Evolutionary conservation across 345 rosid species (phyloP), one percentile per base, ranked within the genome.

Genomic region (Eucalyptus camaldulensis): DNA sequence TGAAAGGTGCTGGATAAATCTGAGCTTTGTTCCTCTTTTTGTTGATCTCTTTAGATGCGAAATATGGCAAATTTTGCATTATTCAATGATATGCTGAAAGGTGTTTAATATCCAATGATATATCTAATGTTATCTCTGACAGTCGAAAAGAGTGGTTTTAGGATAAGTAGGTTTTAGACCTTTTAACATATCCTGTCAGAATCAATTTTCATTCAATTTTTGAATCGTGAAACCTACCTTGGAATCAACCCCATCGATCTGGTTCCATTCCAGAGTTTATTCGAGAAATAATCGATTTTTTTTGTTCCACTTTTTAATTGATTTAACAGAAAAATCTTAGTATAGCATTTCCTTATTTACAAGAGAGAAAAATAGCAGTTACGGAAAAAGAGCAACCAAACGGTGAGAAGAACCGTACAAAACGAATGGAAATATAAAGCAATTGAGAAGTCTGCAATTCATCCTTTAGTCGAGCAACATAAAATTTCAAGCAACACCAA

Each of bases 351-450:
- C 37, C 37, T 2, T 65, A 7, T 65, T 65, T n/a, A 65, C 37
- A 65, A 15, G 6, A 15, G 10, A n/a, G 21, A 65, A 8, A n/a
- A 65, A 65, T 12, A 27, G 16, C 14, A 27, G 0, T 60, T 27
- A 27, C 0, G 7, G 0, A 31, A 65, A 65, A n/a, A 29, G 37
- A 4, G 21, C 76, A n/a, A n/a, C 5, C 8, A 14, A 15, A n/a
- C 19, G 40, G 76, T 16, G 8, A 12, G 14, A 60, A 60, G n/a
- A 1, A 60, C 67, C 1, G 21, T 65, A n/a, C 21, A 29, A n/a
- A 65, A 65, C 76, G 4, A 62, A 65, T 8, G 16, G 21, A 65
- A 8, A 65, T 2, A 29, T 65, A 7, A 65, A 65, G 10, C 19
- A n/a, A 15, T 65, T n/a, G 76, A n/a, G 37, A 65, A n/a, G 76